Percentiles rank a stretch among this genome's conserved stretches.
phyloP scores from a whole-genome alignment of 1,284 basidiomycete genomes.

The Anthracocystis walkeri region DNA sequence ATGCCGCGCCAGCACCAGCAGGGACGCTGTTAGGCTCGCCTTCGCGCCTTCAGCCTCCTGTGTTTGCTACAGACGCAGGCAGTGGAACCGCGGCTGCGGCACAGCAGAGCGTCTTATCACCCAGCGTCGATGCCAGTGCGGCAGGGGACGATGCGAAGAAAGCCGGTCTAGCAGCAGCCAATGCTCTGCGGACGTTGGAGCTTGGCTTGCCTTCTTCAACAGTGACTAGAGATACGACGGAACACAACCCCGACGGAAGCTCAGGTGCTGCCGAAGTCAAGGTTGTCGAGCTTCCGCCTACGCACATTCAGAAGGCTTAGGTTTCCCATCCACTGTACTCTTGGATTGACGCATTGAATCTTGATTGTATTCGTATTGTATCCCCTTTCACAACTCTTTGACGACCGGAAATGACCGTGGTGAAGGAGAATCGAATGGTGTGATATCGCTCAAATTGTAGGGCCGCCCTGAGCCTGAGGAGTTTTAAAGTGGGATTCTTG shows the following conservation, averaged over 20 bases:
- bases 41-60: conserved; percentile 12
- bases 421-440: no score
- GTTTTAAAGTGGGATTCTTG: no score
- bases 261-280: conserved; percentile 10
- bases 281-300: conserved; percentile 33
- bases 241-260: conserved; percentile 2
- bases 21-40: conserved; percentile 5
- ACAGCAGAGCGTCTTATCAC: neutral
- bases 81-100: neutral
- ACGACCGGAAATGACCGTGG: no score
- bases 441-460: neutral
- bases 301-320: conserved; percentile 31
- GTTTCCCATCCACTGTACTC: no score
- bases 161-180: conserved; percentile 14
- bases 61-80: neutral
- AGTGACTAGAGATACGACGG: conserved; percentile 8
- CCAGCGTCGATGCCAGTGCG: neutral
- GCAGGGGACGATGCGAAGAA: conserved; percentile 5
- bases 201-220: conserved; percentile 19
- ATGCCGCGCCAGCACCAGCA: conserved; percentile 1
- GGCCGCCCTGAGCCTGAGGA: neutral
- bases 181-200: conserved; percentile 30
- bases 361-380: conserved; percentile 8
- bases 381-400: neutral
- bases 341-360: conserved; percentile 3